A percentile compares a stretch with the other conserved stretches of the same genome.
phyloP scores from a whole-genome alignment of 306 rosid genomes.

The Heteromeles arbutifolia region DNA sequence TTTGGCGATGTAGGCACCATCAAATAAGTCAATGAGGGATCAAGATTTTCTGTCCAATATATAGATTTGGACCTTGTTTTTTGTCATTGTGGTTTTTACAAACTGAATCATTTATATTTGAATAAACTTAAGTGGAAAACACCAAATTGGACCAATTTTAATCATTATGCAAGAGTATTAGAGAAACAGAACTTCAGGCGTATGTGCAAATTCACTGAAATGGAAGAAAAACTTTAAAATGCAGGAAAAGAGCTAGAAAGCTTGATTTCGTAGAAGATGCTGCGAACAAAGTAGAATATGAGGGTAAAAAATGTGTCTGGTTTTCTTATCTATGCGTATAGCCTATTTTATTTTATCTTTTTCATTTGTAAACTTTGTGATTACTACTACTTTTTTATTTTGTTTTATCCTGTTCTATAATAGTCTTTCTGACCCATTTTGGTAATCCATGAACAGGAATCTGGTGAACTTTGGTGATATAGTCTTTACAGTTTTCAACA shows the following conservation, averaged over 20 bases:
- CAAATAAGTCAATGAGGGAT: neutral
- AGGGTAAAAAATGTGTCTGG: neutral
- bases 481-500: neutral
- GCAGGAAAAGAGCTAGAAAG: neutral
- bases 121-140: neutral
- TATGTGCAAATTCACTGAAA: neutral
- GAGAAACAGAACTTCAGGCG: neutral
- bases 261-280: neutral
- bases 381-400: neutral
- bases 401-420: neutral
- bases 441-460: constrained; percentile 9
- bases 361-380: neutral
- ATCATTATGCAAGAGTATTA: neutral
- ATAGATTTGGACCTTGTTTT: neutral
- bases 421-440: neutral
- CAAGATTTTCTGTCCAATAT: neutral
- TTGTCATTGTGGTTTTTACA: neutral
- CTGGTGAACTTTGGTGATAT: neutral
- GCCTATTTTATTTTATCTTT: neutral
- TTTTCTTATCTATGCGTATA: neutral
- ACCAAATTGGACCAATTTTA: neutral
- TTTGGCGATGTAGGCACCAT: neutral
- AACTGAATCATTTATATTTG: neutral
- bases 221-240: neutral
- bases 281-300: neutral